Evolutionary conservation across 2,329 filamentous ascomycete species (phyloP).

Genomic region (Colletotrichum endophyticum): DNA sequence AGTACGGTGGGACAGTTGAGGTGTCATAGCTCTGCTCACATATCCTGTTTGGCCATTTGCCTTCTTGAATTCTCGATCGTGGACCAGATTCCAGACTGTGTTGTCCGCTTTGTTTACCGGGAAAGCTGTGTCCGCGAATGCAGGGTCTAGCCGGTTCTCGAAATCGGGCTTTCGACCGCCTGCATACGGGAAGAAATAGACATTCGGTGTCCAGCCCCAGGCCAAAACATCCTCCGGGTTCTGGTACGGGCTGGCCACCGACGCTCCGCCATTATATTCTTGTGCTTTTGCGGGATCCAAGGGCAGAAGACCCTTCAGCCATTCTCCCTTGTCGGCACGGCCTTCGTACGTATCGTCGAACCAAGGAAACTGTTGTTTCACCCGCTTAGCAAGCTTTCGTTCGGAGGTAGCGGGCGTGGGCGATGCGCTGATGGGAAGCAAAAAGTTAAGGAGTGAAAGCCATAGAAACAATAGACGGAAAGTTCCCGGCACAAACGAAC

Average conservation of each 20-base stretch:
- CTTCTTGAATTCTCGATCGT: neutral
- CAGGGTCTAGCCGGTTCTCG: fast-evolving
- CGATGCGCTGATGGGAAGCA: neutral
- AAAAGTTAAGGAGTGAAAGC: neutral
- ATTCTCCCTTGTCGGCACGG: neutral
- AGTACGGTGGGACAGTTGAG: neutral
- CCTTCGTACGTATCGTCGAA: neutral
- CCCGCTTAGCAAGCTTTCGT: neutral
- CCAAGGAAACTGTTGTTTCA: fast-evolving
- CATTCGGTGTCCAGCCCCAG: neutral
- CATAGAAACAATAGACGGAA: neutral
- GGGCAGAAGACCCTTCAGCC: neutral
- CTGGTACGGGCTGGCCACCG: no score
- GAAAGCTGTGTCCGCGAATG: neutral
- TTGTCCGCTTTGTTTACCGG: neutral
- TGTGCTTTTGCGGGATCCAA: neutral
- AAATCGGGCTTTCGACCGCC: neutral
- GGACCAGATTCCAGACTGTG: neutral
- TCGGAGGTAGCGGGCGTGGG: neutral
- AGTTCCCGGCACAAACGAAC: neutral
- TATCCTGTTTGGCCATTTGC: neutral
- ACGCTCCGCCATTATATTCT: neutral
- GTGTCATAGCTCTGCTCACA: neutral
- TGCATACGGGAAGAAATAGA: neutral
- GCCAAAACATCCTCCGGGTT: neutral